Evolutionary conservation across 805 yeast species (phyloP).

Genomic region (Wickerhamiella vanderwaltii): DNA sequence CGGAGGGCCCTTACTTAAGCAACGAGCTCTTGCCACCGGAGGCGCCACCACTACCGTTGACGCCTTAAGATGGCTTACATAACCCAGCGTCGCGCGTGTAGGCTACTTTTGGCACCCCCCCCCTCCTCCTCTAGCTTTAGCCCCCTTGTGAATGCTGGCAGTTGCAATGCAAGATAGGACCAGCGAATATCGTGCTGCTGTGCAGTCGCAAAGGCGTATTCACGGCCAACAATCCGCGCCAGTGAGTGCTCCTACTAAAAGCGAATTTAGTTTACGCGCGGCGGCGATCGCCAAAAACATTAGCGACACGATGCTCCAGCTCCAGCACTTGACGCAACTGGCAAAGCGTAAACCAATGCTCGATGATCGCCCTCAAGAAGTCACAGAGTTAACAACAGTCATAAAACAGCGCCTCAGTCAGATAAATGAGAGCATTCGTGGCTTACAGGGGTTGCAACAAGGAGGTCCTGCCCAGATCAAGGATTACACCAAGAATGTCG

Average conservation of each 20-base stretch:
- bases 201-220: conserved; percentile 56
- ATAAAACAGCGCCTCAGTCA: conserved; percentile 72
- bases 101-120: no score
- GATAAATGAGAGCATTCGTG: conserved; percentile 59
- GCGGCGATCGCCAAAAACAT: conserved; percentile 79
- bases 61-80: no score
- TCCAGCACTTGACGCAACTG: conserved; percentile 66
- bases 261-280: conserved; percentile 60
- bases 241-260: conserved; percentile 14
- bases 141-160: background rate
- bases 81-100: no score
- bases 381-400: conserved; percentile 79
- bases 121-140: no score
- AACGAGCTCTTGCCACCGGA: no score
- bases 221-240: conserved; percentile 26
- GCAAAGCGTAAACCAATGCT: conserved; percentile 86
- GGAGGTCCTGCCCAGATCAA: conserved; percentile 42
- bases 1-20: no score
- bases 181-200: conserved; percentile 85
- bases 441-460: conserved; percentile 40
- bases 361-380: conserved; percentile 89
- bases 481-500: conserved; percentile 74
- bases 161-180: conserved; percentile 60
- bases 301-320: conserved; percentile 66
- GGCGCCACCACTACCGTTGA: no score